Percentiles rank a stretch among this genome's conserved stretches.
These are phyloP conservation scores for Saccharomyces hybrid DNA, from an alignment of 1,139 yeast species.

Conservation along the genomic window DNA sequence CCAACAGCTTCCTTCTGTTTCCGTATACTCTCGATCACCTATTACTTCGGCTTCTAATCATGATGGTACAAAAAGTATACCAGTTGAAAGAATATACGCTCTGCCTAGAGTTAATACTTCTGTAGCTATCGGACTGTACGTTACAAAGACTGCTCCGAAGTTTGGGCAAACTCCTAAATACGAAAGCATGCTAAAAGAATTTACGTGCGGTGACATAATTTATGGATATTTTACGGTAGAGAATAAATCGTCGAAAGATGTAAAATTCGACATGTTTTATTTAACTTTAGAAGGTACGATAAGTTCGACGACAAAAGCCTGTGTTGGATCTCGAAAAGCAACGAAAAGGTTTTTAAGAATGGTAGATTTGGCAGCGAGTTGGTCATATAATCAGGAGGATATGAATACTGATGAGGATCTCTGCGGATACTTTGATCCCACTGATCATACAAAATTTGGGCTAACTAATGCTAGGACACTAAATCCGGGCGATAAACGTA, in stretches of 20 bases:
- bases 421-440: constrained; percentile 38
- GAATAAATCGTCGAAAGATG: background rate
- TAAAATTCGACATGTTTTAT: background rate
- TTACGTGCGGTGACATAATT: constrained; percentile 7
- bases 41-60: background rate
- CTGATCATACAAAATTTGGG: constrained; percentile 33
- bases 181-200: constrained; percentile 8
- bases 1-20: background rate
- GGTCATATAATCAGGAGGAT: constrained; percentile 33
- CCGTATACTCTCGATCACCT: background rate
- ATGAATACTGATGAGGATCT: constrained; percentile 29
- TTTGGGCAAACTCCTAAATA: constrained; percentile 2
- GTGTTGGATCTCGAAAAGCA: background rate
- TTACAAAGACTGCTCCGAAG: constrained; percentile 11
- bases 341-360: constrained; percentile 31
- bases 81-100: background rate
- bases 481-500: constrained; percentile 44
- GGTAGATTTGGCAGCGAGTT: constrained; percentile 37
- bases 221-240: background rate
- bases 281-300: background rate
- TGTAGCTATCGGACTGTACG: background rate
- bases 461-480: constrained; percentile 44
- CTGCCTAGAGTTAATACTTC: background rate
- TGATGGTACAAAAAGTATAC: background rate
- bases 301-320: background rate